phyloP scores from a whole-genome alignment of 2,329 filamentous ascomycete species.

The Sporothrix inflata region DNA sequence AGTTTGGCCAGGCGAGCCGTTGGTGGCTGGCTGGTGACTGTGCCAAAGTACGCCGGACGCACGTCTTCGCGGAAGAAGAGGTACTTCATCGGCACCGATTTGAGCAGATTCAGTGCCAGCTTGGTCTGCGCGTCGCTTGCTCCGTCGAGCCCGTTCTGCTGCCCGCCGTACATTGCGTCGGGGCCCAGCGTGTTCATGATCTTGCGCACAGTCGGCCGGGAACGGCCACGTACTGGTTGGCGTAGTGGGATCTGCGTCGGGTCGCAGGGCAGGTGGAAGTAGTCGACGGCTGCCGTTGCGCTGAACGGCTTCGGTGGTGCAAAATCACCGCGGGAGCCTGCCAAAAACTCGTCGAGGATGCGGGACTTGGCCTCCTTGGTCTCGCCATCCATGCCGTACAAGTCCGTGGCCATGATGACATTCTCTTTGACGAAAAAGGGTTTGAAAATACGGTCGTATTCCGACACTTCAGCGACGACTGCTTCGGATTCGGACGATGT shows the following conservation, averaged over 20 bases:
- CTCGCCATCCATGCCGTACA: conserved; percentile 61
- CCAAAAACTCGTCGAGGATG: conserved; percentile 57
- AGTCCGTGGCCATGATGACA: conserved; percentile 68
- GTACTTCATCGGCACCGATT: conserved; percentile 64
- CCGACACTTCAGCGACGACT: conserved; percentile 42
- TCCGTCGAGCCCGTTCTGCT: conserved; percentile 37
- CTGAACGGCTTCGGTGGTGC: conserved; percentile 44
- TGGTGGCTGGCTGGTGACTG: conserved; percentile 63
- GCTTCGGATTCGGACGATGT: background rate
- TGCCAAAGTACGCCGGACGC: conserved; percentile 72
- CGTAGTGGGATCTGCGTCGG: conserved; percentile 31
- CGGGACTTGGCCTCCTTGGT: conserved; percentile 55
- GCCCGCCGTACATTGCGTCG: conserved; percentile 42
- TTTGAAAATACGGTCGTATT: conserved; percentile 74
- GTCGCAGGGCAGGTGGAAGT: conserved; percentile 50
- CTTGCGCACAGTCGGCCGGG: conserved; percentile 56
- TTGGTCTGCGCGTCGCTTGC: conserved; percentile 45
- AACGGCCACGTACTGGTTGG: conserved; percentile 36
- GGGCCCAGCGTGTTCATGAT: conserved; percentile 54
- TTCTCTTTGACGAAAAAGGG: conserved; percentile 79
- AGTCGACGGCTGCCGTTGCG: conserved; percentile 43
- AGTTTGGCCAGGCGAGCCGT: conserved; percentile 55
- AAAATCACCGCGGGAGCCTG: conserved; percentile 52
- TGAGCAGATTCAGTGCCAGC: conserved; percentile 48
- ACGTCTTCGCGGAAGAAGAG: conserved; percentile 67